A percentile compares a stretch with the other conserved stretches of the same genome.
Conservation (phyloP, 768 basidiomycete genomes). For the Mycena albidolilacea region DNA sequence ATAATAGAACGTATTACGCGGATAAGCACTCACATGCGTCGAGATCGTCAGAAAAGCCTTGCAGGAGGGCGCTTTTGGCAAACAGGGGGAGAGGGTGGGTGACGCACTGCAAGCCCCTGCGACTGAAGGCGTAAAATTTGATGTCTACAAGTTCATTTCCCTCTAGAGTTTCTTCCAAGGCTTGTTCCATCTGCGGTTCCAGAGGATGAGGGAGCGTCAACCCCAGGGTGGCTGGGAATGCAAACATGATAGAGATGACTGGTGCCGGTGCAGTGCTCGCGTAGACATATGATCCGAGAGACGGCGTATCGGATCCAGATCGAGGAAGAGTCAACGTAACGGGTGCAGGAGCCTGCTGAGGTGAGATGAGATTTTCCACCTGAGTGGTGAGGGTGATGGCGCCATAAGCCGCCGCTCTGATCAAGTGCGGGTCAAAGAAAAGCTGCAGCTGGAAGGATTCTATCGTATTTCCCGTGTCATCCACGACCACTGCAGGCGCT, state of each 20-base stretch:
- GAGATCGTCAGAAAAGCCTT: constrained; percentile 38
- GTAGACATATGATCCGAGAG: constrained; percentile 11
- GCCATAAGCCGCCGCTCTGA: constrained; percentile 15
- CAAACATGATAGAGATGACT: constrained; percentile 6
- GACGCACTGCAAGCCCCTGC: constrained; percentile 19
- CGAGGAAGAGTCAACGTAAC: background rate
- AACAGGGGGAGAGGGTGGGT: constrained; percentile 38
- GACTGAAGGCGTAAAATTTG: constrained; percentile 45
- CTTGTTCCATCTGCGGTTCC: constrained; percentile 22
- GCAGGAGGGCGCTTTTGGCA: constrained; percentile 36
- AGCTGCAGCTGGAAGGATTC: constrained; percentile 25
- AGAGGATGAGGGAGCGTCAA: constrained; percentile 14
- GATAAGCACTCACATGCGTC: constrained; percentile 31
- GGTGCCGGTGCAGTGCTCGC: constrained; percentile 18
- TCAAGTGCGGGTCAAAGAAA: constrained; percentile 27
- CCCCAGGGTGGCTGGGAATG: constrained; percentile 13
- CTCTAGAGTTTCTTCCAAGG: constrained; percentile 33
- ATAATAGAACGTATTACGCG: no score
- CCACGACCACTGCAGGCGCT: constrained; percentile 27
- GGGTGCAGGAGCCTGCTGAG: background rate
- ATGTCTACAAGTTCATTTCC: constrained; percentile 38
- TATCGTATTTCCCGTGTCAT: constrained; percentile 25
- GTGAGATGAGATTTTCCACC: constrained; percentile 22
- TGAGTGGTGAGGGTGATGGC: constrained; percentile 8
- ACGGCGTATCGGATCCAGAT: background rate